These are phyloP conservation scores for Styphnolobium japonicum DNA, from an alignment of 306 rosid genomes.

Conservation along the genomic window DNA sequence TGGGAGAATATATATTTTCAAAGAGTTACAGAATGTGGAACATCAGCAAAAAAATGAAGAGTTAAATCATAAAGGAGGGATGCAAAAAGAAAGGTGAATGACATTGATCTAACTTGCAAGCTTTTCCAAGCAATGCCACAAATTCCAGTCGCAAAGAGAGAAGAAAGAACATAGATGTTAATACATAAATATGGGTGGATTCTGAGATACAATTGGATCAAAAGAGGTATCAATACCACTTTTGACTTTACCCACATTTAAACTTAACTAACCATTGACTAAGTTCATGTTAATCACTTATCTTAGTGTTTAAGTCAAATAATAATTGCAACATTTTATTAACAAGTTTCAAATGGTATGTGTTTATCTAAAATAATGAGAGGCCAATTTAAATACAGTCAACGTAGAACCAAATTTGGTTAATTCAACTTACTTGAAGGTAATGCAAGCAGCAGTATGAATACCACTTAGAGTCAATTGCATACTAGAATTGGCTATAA, in stretches of 20 bases:
- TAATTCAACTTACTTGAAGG: background rate
- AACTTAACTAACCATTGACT: background rate
- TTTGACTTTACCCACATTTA: background rate
- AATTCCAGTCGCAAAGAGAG: background rate
- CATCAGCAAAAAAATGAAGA: background rate
- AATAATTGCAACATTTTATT: background rate
- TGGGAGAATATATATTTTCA: background rate
- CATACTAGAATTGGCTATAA: background rate
- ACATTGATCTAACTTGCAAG: background rate
- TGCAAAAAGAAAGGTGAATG: background rate
- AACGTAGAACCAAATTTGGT: background rate
- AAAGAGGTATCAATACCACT: background rate
- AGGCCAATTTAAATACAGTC: background rate
- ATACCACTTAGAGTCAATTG: constrained; percentile 1
- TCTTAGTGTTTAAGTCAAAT: background rate
- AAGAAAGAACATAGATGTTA: background rate
- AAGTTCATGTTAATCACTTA: background rate
- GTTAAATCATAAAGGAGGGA: background rate
- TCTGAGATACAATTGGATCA: background rate
- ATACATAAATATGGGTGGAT: background rate
- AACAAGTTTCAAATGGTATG: background rate
- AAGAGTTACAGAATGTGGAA: background rate
- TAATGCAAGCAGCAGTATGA: background rate
- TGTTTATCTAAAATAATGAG: background rate
- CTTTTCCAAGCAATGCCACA: background rate